A percentile compares a stretch with the other conserved stretches of the same genome.
Conservation (phyloP, 1,284 basidiomycete genomes). For the Trametes pubescens region DNA sequence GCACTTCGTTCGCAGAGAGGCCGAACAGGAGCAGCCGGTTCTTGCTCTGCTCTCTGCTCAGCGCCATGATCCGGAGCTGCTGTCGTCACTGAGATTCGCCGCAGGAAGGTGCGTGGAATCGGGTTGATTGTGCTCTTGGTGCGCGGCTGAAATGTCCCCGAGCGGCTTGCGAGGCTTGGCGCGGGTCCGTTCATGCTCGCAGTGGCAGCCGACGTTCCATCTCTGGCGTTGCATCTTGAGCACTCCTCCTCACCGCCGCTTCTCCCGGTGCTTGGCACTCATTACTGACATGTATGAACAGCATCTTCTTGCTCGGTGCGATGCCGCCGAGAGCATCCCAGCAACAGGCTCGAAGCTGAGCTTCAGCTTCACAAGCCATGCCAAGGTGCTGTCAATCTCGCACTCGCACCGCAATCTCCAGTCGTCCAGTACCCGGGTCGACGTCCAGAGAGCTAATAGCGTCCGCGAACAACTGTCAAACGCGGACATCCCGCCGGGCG, state of each 20-base stretch:
- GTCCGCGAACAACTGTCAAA: background rate
- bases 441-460: background rate
- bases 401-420: slow-evolving; percentile 12
- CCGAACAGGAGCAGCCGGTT: background rate
- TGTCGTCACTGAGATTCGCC: background rate
- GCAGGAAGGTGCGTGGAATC: background rate
- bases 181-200: background rate
- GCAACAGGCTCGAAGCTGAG: background rate
- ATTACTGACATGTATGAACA: background rate
- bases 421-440: background rate
- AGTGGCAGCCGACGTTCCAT: background rate
- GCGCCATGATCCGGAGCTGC: background rate
- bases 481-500: slow-evolving; percentile 4
- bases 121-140: background rate
- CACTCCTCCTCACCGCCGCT: background rate
- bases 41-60: background rate
- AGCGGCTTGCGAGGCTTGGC: background rate
- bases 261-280: slow-evolving; percentile 9
- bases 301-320: slow-evolving; percentile 7
- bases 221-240: background rate
- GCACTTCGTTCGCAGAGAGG: background rate
- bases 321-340: slow-evolving; percentile 1
- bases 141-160: background rate
- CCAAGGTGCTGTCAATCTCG: slow-evolving; percentile 5
- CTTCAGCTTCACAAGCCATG: background rate